These are phyloP conservation scores for Chrysanthemum seticuspe DNA, from an alignment of 129 eudicot species.

Conservation along the genomic window DNA sequence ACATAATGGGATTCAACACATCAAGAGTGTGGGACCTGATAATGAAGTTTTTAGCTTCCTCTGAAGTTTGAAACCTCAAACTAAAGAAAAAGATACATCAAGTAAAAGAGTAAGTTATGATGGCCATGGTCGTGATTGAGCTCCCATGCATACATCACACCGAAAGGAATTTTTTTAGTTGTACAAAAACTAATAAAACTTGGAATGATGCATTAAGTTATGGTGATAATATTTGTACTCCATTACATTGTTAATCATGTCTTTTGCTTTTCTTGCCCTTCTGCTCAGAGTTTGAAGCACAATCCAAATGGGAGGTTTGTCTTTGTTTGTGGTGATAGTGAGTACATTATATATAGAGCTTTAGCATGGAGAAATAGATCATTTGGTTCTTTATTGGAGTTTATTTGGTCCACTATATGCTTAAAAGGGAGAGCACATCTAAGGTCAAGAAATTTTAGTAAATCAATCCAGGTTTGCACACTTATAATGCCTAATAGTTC, in stretches of 20 bases:
- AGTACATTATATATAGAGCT: not conserved
- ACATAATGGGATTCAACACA: conserved; percentile 23
- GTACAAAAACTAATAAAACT: no score
- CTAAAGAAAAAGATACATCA: not conserved
- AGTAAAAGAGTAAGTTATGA: not conserved
- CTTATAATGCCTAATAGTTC: not conserved
- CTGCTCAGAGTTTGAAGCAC: not conserved
- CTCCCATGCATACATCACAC: no score
- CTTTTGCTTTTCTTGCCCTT: not conserved
- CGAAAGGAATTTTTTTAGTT: no score
- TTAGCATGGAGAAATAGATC: not conserved
- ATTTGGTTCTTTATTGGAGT: not conserved
- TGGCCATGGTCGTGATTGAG: no score
- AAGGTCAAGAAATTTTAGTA: not conserved
- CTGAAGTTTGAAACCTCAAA: not conserved
- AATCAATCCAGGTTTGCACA: not conserved
- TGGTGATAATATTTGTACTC: not conserved
- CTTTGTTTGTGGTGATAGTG: not conserved
- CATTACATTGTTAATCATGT: not conserved
- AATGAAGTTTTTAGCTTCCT: conserved; percentile 42
- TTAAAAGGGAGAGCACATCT: no score
- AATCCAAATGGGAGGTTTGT: not conserved
- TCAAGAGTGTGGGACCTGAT: conserved; percentile 64
- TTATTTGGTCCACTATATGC: no score
- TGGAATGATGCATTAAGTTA: not conserved